phyloP scores from a whole-genome alignment of 257 asterid genomes.

The Nicotiana undulata region DNA sequence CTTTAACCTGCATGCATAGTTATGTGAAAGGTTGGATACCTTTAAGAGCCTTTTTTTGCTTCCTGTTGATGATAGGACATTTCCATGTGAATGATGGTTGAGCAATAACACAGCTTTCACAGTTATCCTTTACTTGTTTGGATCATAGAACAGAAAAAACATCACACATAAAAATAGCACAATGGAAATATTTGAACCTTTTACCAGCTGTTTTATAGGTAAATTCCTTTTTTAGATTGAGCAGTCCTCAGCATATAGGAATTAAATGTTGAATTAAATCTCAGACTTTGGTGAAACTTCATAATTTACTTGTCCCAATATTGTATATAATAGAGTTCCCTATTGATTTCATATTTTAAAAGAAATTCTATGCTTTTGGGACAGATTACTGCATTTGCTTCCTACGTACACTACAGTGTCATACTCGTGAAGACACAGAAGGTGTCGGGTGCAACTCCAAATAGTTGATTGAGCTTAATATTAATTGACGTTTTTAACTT shows the following conservation, averaged over 20 bases:
- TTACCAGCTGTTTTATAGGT: background rate
- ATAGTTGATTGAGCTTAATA: background rate
- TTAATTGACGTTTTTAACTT: no score
- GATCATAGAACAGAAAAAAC: background rate
- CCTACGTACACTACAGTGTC: conserved; percentile 23
- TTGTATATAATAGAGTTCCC: background rate
- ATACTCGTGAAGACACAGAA: conserved; percentile 12
- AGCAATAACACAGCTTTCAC: conserved; percentile 6
- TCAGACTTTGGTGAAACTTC: background rate
- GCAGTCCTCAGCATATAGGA: no score
- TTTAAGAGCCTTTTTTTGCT: background rate
- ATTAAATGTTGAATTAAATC: background rate
- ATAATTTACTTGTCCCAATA: background rate
- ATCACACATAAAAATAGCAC: background rate
- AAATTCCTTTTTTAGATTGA: background rate
- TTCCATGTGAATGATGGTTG: conserved; percentile 7
- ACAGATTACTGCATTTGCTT: conserved; percentile 18
- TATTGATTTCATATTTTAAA: background rate
- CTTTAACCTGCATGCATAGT: background rate
- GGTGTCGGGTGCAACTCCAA: conserved; percentile 7
- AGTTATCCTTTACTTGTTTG: background rate
- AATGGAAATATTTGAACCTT: background rate
- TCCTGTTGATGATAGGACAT: background rate
- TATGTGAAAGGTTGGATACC: conserved; percentile 6
- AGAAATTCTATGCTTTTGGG: conserved; percentile 3